Base-by-base conservation (phyloP, 441 rosid species). In the Dalechampia spathulata region DNA sequence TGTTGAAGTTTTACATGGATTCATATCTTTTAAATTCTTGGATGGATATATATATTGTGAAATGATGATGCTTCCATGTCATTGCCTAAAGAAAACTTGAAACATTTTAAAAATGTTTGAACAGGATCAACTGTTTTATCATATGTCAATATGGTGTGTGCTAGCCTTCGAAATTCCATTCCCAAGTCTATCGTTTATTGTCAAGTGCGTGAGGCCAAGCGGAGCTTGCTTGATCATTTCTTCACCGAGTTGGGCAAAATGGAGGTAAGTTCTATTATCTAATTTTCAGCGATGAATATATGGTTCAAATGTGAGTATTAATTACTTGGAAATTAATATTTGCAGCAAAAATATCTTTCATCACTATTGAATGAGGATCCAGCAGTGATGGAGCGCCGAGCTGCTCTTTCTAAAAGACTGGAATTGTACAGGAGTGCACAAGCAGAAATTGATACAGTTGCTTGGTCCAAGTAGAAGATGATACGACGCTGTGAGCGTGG, bases 381-480 rank as follows among this genome's bases (percentile, higher is more conserved):
- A 1, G 96, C 96, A 3, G 67, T 92, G 53, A 89, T 92, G 99
- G 99, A 92, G 75, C 86, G 96, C 46, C 74, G 99, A 0, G 57
- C 79, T 20, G 83, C 75, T 52, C 91, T 92, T 27, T 80, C 94
- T 0, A 85, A 92, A 81, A 72, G 96, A 61, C 72, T 92, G 52
- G 96, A 92, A 73, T 71, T 92, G 58, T 89, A 89, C 80, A 75
- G 88, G 62, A 82, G 82, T 23, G 97, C 99, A 15, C 99, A 92
- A 63, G 74, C 90, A 3, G 99, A 92, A 40, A 85, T 92, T 1
- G 99, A 92, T 13, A 66, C 83, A 2, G 97, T 80, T 13, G 94
- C 99, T 59, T 92, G 99, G 99, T 85, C 94, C 17, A 92, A 92
- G 88, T 89, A 78, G 73, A n/a, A n/a, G n/a, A n/a, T n/a, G 34